These are phyloP conservation scores for Entophlyctis luteolus DNA, from an alignment of 192 early-diverging fungal genomes.

Conservation along the genomic window DNA sequence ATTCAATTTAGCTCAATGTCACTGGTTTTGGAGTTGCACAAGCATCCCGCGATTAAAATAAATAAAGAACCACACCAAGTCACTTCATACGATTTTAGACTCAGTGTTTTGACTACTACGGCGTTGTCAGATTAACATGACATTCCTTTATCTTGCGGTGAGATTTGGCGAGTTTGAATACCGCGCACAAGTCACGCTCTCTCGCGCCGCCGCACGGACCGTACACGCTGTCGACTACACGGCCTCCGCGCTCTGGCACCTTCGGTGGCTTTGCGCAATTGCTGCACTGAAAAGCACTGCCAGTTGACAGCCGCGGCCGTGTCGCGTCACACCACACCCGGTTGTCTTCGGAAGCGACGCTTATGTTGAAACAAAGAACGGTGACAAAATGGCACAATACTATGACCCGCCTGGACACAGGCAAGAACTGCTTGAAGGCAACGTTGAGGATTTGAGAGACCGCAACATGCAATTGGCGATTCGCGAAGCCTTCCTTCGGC, in stretches of 20 bases:
- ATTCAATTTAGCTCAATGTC: slow-evolving; percentile 36
- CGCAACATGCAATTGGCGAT: slow-evolving; percentile 51
- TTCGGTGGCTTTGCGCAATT: slow-evolving; percentile 21
- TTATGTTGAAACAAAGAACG: neutral
- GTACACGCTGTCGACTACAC: slow-evolving; percentile 5
- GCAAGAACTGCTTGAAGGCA: neutral
- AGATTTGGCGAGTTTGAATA: no score
- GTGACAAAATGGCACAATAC: neutral
- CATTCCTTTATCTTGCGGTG: no score
- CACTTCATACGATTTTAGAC: no score
- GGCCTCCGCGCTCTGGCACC: slow-evolving; percentile 5
- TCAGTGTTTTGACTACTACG: no score
- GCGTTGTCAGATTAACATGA: no score
- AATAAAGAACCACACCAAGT: no score
- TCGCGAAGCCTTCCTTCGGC: slow-evolving; percentile 22
- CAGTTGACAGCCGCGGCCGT: neutral
- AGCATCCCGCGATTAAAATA: no score
- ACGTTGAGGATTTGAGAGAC: slow-evolving; percentile 37
- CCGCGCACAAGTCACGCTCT: slow-evolving; percentile 31
- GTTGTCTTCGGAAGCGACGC: slow-evolving; percentile 3
- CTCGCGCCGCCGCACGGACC: slow-evolving; percentile 4
- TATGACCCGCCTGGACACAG: no score
- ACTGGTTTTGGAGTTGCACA: no score
- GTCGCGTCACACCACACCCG: neutral
- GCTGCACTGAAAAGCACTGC: slow-evolving; percentile 4